Conservation (phyloP, 495 filamentous ascomycete species). For the Tricharina praecox region DNA sequence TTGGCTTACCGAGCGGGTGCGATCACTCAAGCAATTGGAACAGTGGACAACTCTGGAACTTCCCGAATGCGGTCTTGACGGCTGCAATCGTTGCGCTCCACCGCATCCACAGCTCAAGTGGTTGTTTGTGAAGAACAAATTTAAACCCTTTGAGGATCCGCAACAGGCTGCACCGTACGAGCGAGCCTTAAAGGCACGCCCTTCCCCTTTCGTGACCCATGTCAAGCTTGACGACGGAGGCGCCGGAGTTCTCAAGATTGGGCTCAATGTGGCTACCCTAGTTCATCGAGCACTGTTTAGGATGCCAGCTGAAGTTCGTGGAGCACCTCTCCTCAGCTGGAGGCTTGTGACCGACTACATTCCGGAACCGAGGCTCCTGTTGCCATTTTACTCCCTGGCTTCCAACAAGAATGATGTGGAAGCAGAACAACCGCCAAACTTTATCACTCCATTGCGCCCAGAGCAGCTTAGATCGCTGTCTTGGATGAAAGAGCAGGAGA, state of each 20-base stretch:
- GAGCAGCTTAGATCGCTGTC: constrained; percentile 43
- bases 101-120: constrained; percentile 25
- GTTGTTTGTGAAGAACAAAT: constrained; percentile 22
- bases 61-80: constrained; percentile 13
- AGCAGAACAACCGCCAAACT: constrained; percentile 30
- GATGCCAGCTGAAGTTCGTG: constrained; percentile 22
- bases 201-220: constrained; percentile 34
- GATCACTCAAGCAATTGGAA: constrained; percentile 13
- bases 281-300: constrained; percentile 38
- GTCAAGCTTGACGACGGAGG: constrained; percentile 24
- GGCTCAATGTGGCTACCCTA: constrained; percentile 39
- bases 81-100: constrained; percentile 28
- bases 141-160: constrained; percentile 27
- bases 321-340: constrained; percentile 30
- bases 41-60: constrained; percentile 16
- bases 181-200: constrained; percentile 29
- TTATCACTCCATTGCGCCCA: constrained; percentile 29
- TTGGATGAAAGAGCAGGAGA: constrained; percentile 55
- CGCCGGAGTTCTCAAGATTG: constrained; percentile 31
- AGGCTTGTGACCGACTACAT: constrained; percentile 36
- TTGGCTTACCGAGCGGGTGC: constrained; percentile 28
- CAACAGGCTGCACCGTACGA: constrained; percentile 28
- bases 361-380: constrained; percentile 24
- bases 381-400: constrained; percentile 29
- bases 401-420: constrained; percentile 32